Conservation (phyloP, 2,329 filamentous ascomycete species). For the Sclerotinia spermophila region DNA sequence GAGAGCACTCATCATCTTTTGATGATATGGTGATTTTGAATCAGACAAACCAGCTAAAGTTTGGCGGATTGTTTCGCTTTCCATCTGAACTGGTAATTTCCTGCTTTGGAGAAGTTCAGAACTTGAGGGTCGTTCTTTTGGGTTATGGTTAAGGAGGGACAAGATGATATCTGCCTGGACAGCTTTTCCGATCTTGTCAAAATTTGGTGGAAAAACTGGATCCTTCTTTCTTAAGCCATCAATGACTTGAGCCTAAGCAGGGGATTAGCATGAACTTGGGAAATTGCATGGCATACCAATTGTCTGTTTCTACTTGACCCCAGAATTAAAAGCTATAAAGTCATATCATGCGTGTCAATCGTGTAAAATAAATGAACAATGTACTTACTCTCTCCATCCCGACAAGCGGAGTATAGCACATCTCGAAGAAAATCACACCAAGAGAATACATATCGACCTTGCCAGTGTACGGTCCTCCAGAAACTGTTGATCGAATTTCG, state of each 20-base stretch:
- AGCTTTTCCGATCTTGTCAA: constrained; percentile 64
- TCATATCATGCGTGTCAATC: neutral
- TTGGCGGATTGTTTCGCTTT: constrained; percentile 84
- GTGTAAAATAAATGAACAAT: neutral
- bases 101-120: constrained; percentile 79
- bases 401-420: constrained; percentile 66
- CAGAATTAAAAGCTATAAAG: neutral
- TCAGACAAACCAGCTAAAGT: constrained; percentile 79
- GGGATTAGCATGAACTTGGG: neutral
- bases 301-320: neutral
- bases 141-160: constrained; percentile 76
- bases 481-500: constrained; percentile 74
- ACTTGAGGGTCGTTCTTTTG: constrained; percentile 77
- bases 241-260: constrained; percentile 49
- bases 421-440: constrained; percentile 97
- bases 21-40: constrained; percentile 80
- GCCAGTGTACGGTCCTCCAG: constrained; percentile 73
- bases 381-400: constrained; percentile 56
- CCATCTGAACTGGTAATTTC: constrained; percentile 84
- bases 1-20: constrained; percentile 81
- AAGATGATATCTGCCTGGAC: constrained; percentile 73
- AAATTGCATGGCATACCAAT: neutral
- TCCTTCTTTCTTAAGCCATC: constrained; percentile 64
- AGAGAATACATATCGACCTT: constrained; percentile 99
- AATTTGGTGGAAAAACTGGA: constrained; percentile 68